Evolutionary conservation across 306 rosid genomes (phyloP).

Genomic region (Notholithocarpus densiflorus): DNA sequence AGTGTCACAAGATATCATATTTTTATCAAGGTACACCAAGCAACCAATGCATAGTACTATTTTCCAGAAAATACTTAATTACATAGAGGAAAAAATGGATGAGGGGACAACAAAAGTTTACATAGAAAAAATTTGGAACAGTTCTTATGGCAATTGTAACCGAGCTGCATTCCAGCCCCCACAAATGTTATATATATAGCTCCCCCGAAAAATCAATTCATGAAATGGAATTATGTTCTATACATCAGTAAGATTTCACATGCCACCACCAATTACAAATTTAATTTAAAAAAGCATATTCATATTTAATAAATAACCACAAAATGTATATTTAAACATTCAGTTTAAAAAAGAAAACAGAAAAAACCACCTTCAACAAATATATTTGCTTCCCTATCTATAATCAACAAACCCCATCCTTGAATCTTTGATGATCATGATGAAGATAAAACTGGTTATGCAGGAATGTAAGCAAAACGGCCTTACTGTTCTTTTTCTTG

Average conservation of each 20-base stretch:
- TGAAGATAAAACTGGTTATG: neutral
- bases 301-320: conserved; percentile 11
- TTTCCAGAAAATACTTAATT: neutral
- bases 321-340: neutral
- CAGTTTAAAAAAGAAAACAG: conserved; percentile 3
- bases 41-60: neutral
- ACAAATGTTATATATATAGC: no score
- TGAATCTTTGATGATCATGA: conserved; percentile 11
- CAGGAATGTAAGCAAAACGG: conserved; percentile 5
- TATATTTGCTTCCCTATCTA: conserved; percentile 13
- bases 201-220: neutral
- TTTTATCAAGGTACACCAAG: neutral
- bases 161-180: no score
- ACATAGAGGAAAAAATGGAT: neutral
- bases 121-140: neutral
- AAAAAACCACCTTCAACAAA: conserved; percentile 3
- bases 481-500: neutral
- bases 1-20: neutral
- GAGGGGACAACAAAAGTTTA: conserved; percentile 31
- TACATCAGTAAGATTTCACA: conserved; percentile 26
- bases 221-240: conserved; percentile 22
- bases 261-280: conserved; percentile 4
- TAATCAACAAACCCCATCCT: conserved; percentile 19
- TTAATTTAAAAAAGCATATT: conserved; percentile 9
- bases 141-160: no score